phyloP scores from a whole-genome alignment of 2,329 filamentous ascomycete genomes.

The Clonostachys solani region DNA sequence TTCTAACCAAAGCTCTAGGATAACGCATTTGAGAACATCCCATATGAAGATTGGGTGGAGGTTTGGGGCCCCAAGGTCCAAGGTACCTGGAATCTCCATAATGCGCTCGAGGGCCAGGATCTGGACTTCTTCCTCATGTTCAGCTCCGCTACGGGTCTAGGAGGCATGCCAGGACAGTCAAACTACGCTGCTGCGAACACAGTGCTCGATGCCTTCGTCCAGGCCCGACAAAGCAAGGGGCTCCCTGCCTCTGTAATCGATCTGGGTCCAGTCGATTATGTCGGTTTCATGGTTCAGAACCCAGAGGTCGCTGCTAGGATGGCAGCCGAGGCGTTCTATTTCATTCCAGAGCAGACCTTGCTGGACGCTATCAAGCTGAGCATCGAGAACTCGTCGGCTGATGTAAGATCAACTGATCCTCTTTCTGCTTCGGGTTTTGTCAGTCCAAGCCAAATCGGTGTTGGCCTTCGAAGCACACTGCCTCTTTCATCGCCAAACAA shows the following conservation, averaged over 20 bases:
- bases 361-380: not conserved
- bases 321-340: not conserved
- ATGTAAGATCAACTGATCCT: not conserved
- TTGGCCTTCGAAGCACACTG: not conserved
- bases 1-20: conserved; percentile 10
- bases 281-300: not conserved
- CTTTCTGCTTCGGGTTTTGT: not conserved
- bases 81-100: conserved; percentile 23
- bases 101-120: conserved; percentile 16
- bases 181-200: conserved; percentile 31
- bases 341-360: not conserved
- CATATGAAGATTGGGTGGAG: conserved; percentile 16
- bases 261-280: not conserved
- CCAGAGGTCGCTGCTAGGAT: too few relatives aligned
- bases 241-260: not conserved
- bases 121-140: conserved; percentile 32
- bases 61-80: conserved; percentile 29
- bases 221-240: not conserved
- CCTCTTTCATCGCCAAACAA: not conserved
- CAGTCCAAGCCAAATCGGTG: not conserved
- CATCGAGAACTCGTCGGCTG: not conserved
- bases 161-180: conserved; percentile 26
- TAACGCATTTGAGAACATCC: conserved; percentile 20
- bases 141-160: conserved; percentile 25
- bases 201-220: conserved; percentile 20